These are phyloP conservation scores for Aegle marmelos DNA, from an alignment of 345 rosid genomes.

Conservation along the genomic window DNA sequence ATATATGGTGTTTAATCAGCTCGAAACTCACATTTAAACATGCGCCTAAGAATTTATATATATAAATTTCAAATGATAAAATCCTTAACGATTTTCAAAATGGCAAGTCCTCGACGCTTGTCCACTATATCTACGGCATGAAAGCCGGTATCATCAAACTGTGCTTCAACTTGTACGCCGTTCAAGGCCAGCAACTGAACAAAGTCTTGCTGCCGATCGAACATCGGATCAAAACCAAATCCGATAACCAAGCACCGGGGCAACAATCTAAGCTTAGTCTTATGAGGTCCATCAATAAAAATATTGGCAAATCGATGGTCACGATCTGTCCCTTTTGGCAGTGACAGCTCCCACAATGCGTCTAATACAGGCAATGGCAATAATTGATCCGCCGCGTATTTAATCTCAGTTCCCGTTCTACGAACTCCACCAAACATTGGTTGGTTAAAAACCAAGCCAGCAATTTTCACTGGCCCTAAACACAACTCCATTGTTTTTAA, in stretches of 20 bases:
- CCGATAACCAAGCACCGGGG: constrained; percentile 26
- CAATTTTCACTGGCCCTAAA: constrained; percentile 21
- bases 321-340: constrained; percentile 37
- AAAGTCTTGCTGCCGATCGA: constrained; percentile 29
- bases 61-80: constrained; percentile 13
- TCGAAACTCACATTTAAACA: no score
- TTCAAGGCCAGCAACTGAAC: constrained; percentile 13
- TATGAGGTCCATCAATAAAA: constrained; percentile 6
- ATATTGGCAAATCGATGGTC: constrained; percentile 45
- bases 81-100: constrained; percentile 12
- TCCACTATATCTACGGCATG: constrained; percentile 20
- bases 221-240: constrained; percentile 16
- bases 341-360: constrained; percentile 32
- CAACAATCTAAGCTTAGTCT: not conserved
- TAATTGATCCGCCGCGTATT: constrained; percentile 16
- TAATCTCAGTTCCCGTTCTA: constrained; percentile 26
- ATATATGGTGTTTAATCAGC: no score
- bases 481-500: constrained; percentile 1
- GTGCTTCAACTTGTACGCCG: constrained; percentile 28
- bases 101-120: not conserved
- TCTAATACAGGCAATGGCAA: constrained; percentile 28
- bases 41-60: no score
- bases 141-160: constrained; percentile 23
- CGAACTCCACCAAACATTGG: constrained; percentile 37
- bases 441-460: constrained; percentile 31